A percentile compares a stretch with the other conserved stretches of the same genome.
Evolutionary conservation across 2,329 filamentous ascomycete species (phyloP).

Genomic region (Aspergillus pseudoterreus): DNA sequence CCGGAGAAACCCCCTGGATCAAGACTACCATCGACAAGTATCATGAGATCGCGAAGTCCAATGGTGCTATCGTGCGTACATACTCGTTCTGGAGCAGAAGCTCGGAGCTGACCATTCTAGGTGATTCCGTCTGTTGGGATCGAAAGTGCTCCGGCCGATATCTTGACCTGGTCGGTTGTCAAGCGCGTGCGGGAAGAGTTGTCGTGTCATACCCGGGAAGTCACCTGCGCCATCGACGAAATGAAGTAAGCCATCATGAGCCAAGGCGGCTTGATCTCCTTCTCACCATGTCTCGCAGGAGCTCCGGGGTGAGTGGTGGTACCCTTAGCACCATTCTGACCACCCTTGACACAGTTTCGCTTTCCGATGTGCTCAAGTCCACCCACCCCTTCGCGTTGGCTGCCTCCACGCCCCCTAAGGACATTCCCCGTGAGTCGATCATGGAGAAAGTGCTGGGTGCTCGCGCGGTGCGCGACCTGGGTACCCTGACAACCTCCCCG

Average conservation of each 20-base stretch:
- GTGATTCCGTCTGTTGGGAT: constrained; percentile 60
- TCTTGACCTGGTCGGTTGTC: constrained; percentile 51
- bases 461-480: constrained; percentile 53
- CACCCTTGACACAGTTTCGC: constrained; percentile 47
- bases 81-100: background rate
- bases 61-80: constrained; percentile 54
- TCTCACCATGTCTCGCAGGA: constrained; percentile 16
- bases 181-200: constrained; percentile 51
- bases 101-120: constrained; percentile 24
- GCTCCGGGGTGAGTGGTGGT: constrained; percentile 52
- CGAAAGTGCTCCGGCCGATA: constrained; percentile 59
- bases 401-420: constrained; percentile 36
- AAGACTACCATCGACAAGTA: constrained; percentile 60
- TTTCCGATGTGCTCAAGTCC: constrained; percentile 44
- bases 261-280: constrained; percentile 6
- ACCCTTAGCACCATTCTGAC: constrained; percentile 65
- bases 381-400: constrained; percentile 52
- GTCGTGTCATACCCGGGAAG: constrained; percentile 47
- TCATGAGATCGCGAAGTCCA: constrained; percentile 56
- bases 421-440: constrained; percentile 29
- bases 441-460: constrained; percentile 45
- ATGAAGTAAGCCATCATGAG: constrained; percentile 40
- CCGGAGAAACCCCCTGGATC: constrained; percentile 63
- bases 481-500: constrained; percentile 54
- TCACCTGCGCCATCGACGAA: constrained; percentile 52